Percentiles rank a stretch among this genome's conserved stretches.
Conservation (phyloP, 306 rosid genomes). For the Quercus gilva region DNA sequence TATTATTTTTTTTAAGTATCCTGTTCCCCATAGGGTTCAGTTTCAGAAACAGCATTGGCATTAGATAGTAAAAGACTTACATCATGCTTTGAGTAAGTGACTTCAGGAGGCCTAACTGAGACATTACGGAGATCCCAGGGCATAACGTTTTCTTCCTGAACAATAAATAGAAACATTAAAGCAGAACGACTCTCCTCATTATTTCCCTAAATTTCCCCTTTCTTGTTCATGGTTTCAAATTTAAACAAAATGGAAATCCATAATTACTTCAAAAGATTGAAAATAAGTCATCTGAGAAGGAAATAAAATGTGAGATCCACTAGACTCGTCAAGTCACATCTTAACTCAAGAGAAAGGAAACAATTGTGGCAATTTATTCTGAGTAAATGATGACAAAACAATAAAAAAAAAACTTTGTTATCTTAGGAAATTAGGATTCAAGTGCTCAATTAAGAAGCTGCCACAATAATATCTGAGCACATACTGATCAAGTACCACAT, state of each 20-base stretch:
- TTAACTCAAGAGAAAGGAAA: neutral
- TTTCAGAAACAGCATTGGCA: slow-evolving; percentile 3
- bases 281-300: neutral
- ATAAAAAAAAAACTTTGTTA: neutral
- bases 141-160: slow-evolving; percentile 46
- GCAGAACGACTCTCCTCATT: neutral
- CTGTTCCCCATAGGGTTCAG: neutral
- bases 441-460: neutral
- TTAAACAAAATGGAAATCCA: neutral
- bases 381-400: neutral
- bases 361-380: neutral
- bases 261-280: neutral
- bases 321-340: neutral
- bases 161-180: slow-evolving; percentile 10
- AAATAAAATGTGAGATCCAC: neutral
- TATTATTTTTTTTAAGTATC: slow-evolving; percentile 1
- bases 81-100: slow-evolving; percentile 54
- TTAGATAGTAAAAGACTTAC: slow-evolving; percentile 41
- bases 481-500: no score
- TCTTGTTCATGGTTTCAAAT: neutral
- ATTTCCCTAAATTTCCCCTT: neutral
- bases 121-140: slow-evolving; percentile 28
- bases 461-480: neutral
- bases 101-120: slow-evolving; percentile 44
- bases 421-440: neutral